Conservation (phyloP, 148 eudicot genomes). For the Limonium bicolor region DNA sequence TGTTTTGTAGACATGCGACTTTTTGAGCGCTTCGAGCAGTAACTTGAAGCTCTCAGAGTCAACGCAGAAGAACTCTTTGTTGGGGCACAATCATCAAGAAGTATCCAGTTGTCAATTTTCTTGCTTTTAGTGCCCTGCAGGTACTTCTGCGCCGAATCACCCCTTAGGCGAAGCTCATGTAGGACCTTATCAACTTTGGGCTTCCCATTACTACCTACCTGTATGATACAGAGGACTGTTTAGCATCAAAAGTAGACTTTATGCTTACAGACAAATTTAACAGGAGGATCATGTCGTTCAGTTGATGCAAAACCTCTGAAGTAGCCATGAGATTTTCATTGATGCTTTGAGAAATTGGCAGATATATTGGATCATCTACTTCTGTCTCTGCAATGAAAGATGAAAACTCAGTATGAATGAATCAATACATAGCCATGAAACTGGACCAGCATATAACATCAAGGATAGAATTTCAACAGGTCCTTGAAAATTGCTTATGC, state of each 20-base stretch:
- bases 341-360: conserved; percentile 46
- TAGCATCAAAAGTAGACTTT: background rate
- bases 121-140: conserved; percentile 48
- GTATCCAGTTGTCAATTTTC: conserved; percentile 54
- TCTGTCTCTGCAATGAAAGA: conserved; percentile 27
- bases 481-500: no score
- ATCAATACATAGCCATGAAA: background rate
- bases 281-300: background rate
- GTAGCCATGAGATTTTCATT: conserved; percentile 38
- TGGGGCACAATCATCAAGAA: conserved; percentile 55
- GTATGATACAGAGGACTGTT: conserved; percentile 9
- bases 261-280: background rate
- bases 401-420: background rate
- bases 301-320: conserved; percentile 15
- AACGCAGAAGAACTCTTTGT: conserved; percentile 18
- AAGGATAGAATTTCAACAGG: no score
- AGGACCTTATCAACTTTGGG: conserved; percentile 27
- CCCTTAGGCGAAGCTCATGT: conserved; percentile 62
- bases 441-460: background rate
- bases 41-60: conserved; percentile 23
- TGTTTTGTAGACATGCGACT: conserved; percentile 70
- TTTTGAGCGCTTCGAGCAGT: conserved; percentile 65
- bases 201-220: conserved; percentile 27
- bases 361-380: conserved; percentile 42
- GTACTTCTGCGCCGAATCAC: conserved; percentile 81